Conservation (phyloP, 495 filamentous ascomycete genomes). For the Apiosordaria backusii region DNA sequence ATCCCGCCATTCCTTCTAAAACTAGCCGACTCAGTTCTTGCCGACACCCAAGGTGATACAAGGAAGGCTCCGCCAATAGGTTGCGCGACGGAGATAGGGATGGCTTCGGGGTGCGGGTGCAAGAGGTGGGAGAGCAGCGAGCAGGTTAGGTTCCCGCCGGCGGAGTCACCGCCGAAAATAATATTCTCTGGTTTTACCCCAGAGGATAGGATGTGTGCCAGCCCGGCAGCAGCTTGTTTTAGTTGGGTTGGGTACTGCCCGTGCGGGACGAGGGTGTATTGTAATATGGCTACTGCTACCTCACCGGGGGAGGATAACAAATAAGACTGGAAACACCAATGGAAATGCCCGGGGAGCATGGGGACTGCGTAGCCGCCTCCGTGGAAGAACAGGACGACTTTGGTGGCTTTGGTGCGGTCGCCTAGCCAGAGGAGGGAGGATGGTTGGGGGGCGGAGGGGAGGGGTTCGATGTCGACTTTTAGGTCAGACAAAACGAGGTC, state of each 20-base stretch:
- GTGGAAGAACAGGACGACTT: slow-evolving; percentile 36
- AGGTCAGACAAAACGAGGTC: not conserved
- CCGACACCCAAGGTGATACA: slow-evolving; percentile 30
- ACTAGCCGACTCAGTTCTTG: slow-evolving; percentile 3
- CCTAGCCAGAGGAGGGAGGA: slow-evolving; percentile 34
- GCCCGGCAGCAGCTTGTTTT: slow-evolving; percentile 27
- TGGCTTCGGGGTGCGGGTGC: slow-evolving; percentile 25
- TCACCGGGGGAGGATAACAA: slow-evolving; percentile 23
- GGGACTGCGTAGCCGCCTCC: slow-evolving; percentile 34
- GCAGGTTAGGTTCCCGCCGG: slow-evolving; percentile 30
- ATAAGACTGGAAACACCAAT: slow-evolving; percentile 29
- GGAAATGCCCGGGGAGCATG: slow-evolving; percentile 22
- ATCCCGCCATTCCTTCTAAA: slow-evolving; percentile 21
- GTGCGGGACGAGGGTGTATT: slow-evolving; percentile 32
- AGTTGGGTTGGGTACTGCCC: slow-evolving; percentile 30
- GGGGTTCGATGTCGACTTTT: slow-evolving; percentile 13
- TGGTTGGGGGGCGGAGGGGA: slow-evolving; percentile 17
- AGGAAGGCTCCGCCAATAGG: slow-evolving; percentile 29
- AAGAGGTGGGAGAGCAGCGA: slow-evolving; percentile 30
- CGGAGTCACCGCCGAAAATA: slow-evolving; percentile 35
- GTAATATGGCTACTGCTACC: slow-evolving; percentile 33
- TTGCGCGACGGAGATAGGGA: slow-evolving; percentile 12
- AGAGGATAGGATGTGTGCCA: slow-evolving; percentile 21
- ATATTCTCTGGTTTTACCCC: slow-evolving; percentile 26
- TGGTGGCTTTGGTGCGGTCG: slow-evolving; percentile 27